Evolutionary conservation across 495 filamentous ascomycete species (phyloP), one percentile per base, ranked within the genome.

Genomic region (Xylaria flabelliformis): DNA sequence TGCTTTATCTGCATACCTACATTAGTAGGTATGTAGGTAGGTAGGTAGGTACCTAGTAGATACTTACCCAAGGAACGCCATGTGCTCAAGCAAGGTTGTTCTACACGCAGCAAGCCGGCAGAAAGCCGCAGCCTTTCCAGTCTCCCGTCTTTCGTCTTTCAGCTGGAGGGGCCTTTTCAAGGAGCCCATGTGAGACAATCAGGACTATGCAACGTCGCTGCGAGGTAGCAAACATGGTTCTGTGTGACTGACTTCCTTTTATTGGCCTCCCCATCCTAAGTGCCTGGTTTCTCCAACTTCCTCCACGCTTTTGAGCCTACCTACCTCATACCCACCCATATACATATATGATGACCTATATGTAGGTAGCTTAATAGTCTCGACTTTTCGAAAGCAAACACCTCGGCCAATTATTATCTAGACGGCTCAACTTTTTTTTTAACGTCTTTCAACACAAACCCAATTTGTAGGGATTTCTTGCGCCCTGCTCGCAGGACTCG

Each of bases 51-150:
- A 41, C 39, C 39, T 41, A 41, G 34, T 36, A 36, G 34, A 36
- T 36, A 36, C 34, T 36, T 36, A 36, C 34, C 34, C 34, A 36
- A 36, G 34, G 34, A 36, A 36, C 34, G 34, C 34, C 39, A 34
- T n/a, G 6, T 51, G 64, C 64, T 66, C 34, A 36, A 36, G 34
- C 34, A 36, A 36, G 34, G 9, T 66, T 66, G 64, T 66, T 39
- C 29, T 2, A 39, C 46, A 4, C 64, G 9, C 26, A 36, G 56
- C 63, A 36, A 29, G 17, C 39, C 44, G 34, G 19, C 44, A 7
- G 34, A 4, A 36, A 36, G 34, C 34, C 34, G 34, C 34, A 50
- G 39, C 63, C 13, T 42, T 13, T 48, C 21, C 15, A 17, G 6
- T 10, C 34, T 36, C 34, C 4, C 6, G 4, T 36, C 34, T 36